Evolutionary conservation across 2,329 filamentous ascomycete species (phyloP).

Genomic region (Trichophyton benhamiae): DNA sequence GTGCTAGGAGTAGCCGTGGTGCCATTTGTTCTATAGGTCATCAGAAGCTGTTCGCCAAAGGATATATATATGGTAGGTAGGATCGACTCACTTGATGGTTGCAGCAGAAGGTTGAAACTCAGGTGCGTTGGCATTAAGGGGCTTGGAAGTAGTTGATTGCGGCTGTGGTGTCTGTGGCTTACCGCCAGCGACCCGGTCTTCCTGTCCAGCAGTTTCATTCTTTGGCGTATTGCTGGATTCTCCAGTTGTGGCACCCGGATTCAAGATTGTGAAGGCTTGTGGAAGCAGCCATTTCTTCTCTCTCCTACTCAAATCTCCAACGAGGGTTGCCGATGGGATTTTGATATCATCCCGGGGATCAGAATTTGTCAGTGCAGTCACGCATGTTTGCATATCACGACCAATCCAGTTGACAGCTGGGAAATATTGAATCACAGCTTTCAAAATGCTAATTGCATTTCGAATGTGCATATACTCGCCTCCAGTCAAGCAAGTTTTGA

Average conservation of each 20-base stretch:
- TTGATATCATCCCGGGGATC: slow-evolving; percentile 37
- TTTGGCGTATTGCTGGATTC: slow-evolving; percentile 4
- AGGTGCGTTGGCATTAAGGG: slow-evolving; percentile 30
- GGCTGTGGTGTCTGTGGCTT: slow-evolving; percentile 15
- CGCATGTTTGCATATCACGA: slow-evolving; percentile 29
- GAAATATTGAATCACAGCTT: slow-evolving; percentile 67
- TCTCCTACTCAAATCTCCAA: slow-evolving; percentile 37
- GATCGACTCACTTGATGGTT: slow-evolving; percentile 25
- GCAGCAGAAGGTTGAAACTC: slow-evolving; percentile 28
- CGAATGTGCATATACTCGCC: slow-evolving; percentile 96
- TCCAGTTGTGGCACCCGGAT: slow-evolving; percentile 1
- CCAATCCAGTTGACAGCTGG: slow-evolving; percentile 86
- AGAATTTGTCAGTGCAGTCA: slow-evolving; percentile 34
- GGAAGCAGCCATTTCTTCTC: slow-evolving; percentile 40
- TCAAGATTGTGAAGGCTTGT: slow-evolving; percentile 33
- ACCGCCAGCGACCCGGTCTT: neutral
- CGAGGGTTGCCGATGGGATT: slow-evolving; percentile 38
- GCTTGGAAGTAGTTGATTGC: slow-evolving; percentile 23
- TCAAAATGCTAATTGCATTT: slow-evolving; percentile 84
- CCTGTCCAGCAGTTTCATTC: neutral
- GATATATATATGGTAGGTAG: neutral
- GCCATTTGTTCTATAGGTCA: slow-evolving; percentile 20
- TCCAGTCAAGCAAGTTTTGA: slow-evolving; percentile 69
- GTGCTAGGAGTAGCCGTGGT: slow-evolving; percentile 16
- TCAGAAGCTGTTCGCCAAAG: slow-evolving; percentile 15